These are phyloP conservation scores for Phytophthora cactorum DNA, from an alignment of 352 stramenopile genomes.

Conservation along the genomic window DNA sequence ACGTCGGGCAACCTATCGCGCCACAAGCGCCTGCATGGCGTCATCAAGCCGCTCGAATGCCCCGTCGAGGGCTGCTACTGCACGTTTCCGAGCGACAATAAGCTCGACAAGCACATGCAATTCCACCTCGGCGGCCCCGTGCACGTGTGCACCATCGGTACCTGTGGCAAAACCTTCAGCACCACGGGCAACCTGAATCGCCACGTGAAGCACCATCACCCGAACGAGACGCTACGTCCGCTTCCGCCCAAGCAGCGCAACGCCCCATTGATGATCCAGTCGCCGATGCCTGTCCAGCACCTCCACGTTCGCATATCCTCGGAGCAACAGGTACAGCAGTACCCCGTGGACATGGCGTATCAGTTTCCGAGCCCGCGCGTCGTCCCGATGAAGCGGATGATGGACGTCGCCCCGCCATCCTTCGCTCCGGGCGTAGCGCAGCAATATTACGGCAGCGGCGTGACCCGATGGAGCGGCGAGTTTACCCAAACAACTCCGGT, in stretches of 20 bases:
- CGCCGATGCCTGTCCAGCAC: neutral
- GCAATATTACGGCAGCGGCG: conserved; percentile 22
- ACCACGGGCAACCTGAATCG: conserved; percentile 67
- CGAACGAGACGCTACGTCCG: conserved; percentile 31
- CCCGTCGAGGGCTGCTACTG: conserved; percentile 46
- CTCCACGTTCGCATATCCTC: conserved; percentile 16
- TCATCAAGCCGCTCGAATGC: conserved; percentile 46
- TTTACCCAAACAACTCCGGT: neutral
- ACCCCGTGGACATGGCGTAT: conserved; percentile 27
- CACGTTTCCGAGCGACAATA: conserved; percentile 52
- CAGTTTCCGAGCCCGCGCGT: conserved; percentile 31
- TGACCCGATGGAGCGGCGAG: conserved; percentile 12
- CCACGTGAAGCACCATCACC: conserved; percentile 55
- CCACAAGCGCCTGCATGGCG: conserved; percentile 56
- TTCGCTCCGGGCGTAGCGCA: conserved; percentile 34
- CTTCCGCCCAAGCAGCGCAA: conserved; percentile 20
- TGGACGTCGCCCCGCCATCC: conserved; percentile 16
- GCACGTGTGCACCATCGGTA: conserved; percentile 47
- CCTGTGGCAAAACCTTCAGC: conserved; percentile 67
- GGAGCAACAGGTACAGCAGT: conserved; percentile 23
- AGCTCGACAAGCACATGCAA: conserved; percentile 66
- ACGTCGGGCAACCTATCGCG: conserved; percentile 63
- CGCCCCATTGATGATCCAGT: conserved; percentile 21
- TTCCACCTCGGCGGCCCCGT: conserved; percentile 53
- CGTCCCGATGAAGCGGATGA: conserved; percentile 23